phyloP scores from a whole-genome alignment of 306 rosid genomes.

The Prunus padus region DNA sequence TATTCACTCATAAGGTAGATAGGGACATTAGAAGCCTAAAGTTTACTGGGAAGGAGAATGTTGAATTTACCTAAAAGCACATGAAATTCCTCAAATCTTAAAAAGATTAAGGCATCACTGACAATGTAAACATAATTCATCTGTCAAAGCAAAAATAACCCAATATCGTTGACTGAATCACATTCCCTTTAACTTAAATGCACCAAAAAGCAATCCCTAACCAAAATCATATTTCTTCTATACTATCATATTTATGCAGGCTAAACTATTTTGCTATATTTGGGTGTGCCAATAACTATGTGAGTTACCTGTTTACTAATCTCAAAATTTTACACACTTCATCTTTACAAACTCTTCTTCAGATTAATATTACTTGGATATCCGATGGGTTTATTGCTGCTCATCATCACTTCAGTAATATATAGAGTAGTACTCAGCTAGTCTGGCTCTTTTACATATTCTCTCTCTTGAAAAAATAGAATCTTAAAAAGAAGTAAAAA shows the following conservation, averaged over 20 bases:
- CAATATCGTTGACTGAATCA: neutral
- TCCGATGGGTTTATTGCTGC: neutral
- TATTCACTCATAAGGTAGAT: neutral
- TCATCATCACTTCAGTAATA: neutral
- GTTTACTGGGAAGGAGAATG: neutral
- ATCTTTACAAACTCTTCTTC: neutral
- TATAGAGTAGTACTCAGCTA: neutral
- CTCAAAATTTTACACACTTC: neutral
- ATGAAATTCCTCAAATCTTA: neutral
- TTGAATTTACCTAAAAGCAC: slow-evolving; percentile 2
- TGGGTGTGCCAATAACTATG: neutral
- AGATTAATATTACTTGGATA: neutral
- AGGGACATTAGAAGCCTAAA: neutral
- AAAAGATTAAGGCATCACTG: neutral
- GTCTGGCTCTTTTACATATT: neutral
- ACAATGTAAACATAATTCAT: neutral
- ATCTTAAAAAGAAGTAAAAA: neutral
- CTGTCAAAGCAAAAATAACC: neutral
- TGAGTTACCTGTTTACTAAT: neutral
- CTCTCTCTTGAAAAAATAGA: neutral
- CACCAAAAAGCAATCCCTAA: neutral
- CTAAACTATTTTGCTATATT: neutral
- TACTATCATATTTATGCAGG: neutral
- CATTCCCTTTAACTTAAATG: neutral
- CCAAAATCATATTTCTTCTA: neutral